Conservation (phyloP, 352 stramenopile genomes). For the Globisporangium cystogenes region DNA sequence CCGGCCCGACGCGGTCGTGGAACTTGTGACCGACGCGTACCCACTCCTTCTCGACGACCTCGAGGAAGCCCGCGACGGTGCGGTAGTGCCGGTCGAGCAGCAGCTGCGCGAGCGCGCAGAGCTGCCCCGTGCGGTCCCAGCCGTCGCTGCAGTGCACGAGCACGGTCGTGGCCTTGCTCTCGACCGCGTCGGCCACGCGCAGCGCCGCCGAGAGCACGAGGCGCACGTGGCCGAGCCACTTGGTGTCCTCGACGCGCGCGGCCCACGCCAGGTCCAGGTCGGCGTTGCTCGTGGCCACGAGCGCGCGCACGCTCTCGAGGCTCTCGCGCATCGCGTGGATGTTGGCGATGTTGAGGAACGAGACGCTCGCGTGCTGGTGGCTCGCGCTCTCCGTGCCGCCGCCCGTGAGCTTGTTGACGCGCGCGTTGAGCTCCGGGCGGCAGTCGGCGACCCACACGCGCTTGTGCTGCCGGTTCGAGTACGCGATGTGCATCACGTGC, state of each 20-base stretch:
- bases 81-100: conserved; percentile 87
- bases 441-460: conserved; percentile 88
- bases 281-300: conserved; percentile 33
- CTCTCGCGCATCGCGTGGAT: conserved; percentile 92
- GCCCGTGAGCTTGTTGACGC: conserved; percentile 87
- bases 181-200: conserved; percentile 56
- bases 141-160: conserved; percentile 91
- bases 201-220: conserved; percentile 63
- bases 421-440: conserved; percentile 85
- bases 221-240: conserved; percentile 74
- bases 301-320: conserved; percentile 55
- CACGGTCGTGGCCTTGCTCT: conserved; percentile 66
- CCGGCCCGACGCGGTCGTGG: conserved; percentile 71
- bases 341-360: conserved; percentile 90
- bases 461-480: conserved; percentile 31
- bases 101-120: conserved; percentile 83
- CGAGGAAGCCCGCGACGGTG: conserved; percentile 76
- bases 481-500: conserved; percentile 61
- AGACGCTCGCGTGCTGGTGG: conserved; percentile 65
- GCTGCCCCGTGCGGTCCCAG: conserved; percentile 88
- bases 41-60: conserved; percentile 85
- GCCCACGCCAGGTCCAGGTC: conserved; percentile 63
- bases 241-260: conserved; percentile 67
- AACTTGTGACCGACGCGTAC: conserved; percentile 87
- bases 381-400: conserved; percentile 86